Base-by-base conservation (phyloP, 179 eudicot genomes). In the Gypsophila paniculata region DNA sequence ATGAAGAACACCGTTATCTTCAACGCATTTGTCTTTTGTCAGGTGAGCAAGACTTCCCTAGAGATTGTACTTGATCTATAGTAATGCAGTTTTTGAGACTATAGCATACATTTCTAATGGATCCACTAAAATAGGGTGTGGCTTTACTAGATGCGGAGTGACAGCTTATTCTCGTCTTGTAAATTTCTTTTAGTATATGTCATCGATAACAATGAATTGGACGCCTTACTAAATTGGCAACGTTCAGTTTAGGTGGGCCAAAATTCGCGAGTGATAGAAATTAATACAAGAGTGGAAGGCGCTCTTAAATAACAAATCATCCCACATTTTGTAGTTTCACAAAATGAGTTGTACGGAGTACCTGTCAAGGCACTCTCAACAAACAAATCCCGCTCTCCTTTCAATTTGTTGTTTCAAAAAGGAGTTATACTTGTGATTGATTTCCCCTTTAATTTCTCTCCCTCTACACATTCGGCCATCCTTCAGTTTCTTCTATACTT, bases 11-110 rank as follows among this genome's bases (percentile, higher is more conserved):
- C 98, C 0, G 76, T 93, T 79, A 90, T 93, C 72, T 90, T 93
- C 86, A 93, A 93, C 73, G 86, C 98, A 0, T 93, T 93, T 71
- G 98, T 93, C 82, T 73, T 93, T 64, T 89, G 90, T 77, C 98
- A 93, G 90, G 98, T 90, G 71, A 74, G 79, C 63, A 15, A 13
- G 46, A 65, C 14, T 29, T n/a, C 42, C 10, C 63, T 2, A 19
- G 52, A 34, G 29, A 57, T 36, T 38, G 29, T 38, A 19, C 21
- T 19, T 39, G 3, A 64, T 12, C 12, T 38, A 36, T 58, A 22
- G 2, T 39, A 38, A 36, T 36, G 4, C 26, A 63, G 2, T 18
- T 36, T 64, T 64, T 7, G 5, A 58, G 62, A 25, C 17, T 5
- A 64, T 9, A 15, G 11, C 29, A 29, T 29, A 29, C 34, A 29